These are phyloP conservation scores for Rostrohypoxylon terebratum DNA, from an alignment of 495 filamentous ascomycete species.

Conservation along the genomic window DNA sequence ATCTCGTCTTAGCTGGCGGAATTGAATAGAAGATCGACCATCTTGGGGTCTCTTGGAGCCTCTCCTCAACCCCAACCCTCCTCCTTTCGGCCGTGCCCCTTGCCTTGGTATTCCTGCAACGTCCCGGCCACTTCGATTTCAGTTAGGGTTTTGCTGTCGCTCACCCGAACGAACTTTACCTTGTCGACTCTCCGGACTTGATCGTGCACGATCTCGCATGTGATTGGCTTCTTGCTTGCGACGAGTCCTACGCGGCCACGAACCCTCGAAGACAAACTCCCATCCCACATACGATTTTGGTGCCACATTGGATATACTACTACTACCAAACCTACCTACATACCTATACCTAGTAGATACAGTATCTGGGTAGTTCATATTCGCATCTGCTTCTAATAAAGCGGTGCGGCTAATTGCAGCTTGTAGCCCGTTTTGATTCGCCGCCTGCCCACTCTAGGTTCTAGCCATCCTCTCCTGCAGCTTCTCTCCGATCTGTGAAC, in stretches of 20 bases:
- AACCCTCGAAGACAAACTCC: background rate
- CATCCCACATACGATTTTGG: conserved; percentile 17
- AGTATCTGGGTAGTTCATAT: background rate
- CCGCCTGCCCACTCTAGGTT: conserved; percentile 21
- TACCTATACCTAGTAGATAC: background rate
- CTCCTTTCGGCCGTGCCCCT: conserved; percentile 4
- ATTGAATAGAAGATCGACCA: conserved; percentile 18
- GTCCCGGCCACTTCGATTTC: conserved; percentile 21
- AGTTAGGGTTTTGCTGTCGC: conserved; percentile 29
- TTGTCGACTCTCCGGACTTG: background rate
- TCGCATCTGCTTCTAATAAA: conserved; percentile 27
- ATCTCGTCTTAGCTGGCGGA: conserved; percentile 15
- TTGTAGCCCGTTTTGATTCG: conserved; percentile 22
- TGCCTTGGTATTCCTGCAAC: conserved; percentile 1
- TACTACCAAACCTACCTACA: conserved; percentile 24
- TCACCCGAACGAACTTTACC: conserved; percentile 33
- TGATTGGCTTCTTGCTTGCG: conserved; percentile 24
- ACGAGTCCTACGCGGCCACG: conserved; percentile 4
- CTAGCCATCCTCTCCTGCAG: background rate
- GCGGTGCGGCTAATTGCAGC: conserved; percentile 44
- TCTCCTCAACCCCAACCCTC: conserved; percentile 8
- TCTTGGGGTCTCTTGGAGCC: conserved; percentile 10
- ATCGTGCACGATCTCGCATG: conserved; percentile 25
- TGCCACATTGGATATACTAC: conserved; percentile 38
- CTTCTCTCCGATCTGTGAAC: conserved; percentile 5